These are phyloP conservation scores for Penicillium sp. DNA, from an alignment of 2,329 filamentous ascomycete genomes.

Conservation along the genomic window DNA sequence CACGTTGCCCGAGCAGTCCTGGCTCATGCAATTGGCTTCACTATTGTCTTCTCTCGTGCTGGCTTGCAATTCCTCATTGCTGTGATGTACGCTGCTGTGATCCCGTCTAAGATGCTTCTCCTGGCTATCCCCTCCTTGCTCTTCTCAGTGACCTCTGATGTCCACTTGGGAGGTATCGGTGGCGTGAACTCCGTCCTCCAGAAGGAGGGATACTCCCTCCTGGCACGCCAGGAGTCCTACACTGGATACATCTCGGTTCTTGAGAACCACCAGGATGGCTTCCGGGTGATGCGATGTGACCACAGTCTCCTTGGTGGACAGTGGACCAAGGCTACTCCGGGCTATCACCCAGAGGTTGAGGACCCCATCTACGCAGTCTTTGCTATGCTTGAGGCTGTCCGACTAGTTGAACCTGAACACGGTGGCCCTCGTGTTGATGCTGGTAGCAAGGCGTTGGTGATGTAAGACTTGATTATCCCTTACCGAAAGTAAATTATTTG, in stretches of 20 bases:
- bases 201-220: constrained; percentile 71
- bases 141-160: constrained; percentile 71
- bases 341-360: constrained; percentile 63
- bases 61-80: constrained; percentile 74
- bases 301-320: constrained; percentile 93
- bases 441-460: constrained; percentile 80
- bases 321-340: constrained; percentile 67
- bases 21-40: constrained; percentile 63
- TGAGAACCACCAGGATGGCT: constrained; percentile 73
- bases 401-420: constrained; percentile 69
- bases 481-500: background rate
- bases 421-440: constrained; percentile 56
- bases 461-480: constrained; percentile 63
- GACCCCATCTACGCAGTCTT: constrained; percentile 98
- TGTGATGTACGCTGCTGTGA: constrained; percentile 67
- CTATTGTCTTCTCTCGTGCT: constrained; percentile 70
- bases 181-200: constrained; percentile 71
- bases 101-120: constrained; percentile 71
- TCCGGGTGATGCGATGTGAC: constrained; percentile 86
- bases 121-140: constrained; percentile 72
- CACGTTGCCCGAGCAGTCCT: constrained; percentile 50
- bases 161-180: constrained; percentile 70
- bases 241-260: constrained; percentile 94
- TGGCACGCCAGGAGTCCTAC: constrained; percentile 82
- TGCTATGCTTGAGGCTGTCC: constrained; percentile 88